Conservation (phyloP, 2,329 filamentous ascomycete genomes). For the Fusarium sublunatum region DNA sequence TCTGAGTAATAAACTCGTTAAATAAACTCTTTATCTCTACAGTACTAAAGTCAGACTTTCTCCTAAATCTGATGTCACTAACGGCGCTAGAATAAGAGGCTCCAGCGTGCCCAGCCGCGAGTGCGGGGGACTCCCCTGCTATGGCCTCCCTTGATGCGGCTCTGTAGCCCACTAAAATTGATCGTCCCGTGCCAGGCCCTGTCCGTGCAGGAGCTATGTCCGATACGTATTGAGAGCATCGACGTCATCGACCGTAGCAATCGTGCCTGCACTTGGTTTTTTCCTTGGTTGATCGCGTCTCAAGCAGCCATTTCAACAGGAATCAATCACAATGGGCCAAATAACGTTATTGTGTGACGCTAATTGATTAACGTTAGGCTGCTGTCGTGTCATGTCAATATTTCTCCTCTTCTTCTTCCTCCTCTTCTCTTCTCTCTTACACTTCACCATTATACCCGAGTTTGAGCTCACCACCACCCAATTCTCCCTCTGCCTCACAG, state of each 20-base stretch:
- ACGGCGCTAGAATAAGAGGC: conserved; percentile 14
- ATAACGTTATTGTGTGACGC: conserved; percentile 28
- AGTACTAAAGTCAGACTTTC: no score
- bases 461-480: conserved; percentile 21
- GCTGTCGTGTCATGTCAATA: conserved; percentile 19
- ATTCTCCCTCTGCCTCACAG: conserved; percentile 10
- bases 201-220: conserved; percentile 2
- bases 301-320: conserved; percentile 32
- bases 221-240: conserved; percentile 26
- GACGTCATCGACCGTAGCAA: conserved; percentile 43
- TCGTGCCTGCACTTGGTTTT: conserved; percentile 30
- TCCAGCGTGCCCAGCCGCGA: not conserved
- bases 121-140: conserved; percentile 27
- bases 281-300: conserved; percentile 36
- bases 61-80: conserved; percentile 15
- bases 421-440: not conserved
- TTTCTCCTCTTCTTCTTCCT: conserved; percentile 9
- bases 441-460: conserved; percentile 6
- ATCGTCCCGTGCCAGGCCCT: conserved; percentile 31
- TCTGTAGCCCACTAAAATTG: conserved; percentile 29
- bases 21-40: not conserved
- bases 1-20: not conserved
- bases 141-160: conserved; percentile 29
- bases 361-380: conserved; percentile 9
- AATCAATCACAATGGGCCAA: conserved; percentile 27